Evolutionary conservation across 371 early-diverging fungal species (phyloP).

Genomic region (Lichtheimia hyalospora): DNA sequence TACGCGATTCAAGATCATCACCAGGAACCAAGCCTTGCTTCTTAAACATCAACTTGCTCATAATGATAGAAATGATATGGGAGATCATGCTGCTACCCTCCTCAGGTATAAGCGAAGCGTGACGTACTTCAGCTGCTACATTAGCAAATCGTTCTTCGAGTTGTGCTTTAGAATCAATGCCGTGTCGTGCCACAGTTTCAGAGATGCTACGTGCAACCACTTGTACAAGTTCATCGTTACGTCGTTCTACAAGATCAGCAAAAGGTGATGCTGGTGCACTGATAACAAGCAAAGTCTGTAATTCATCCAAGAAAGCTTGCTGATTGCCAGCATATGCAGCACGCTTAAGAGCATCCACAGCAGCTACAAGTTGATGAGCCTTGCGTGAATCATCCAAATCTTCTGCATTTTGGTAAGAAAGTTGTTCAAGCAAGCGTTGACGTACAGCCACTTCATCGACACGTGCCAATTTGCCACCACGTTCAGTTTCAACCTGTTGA

Average conservation of each 20-base stretch:
- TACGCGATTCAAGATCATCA: conserved; percentile 85
- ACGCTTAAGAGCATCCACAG: conserved; percentile 55
- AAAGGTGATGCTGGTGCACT: conserved; percentile 38
- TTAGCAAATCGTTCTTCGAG: conserved; percentile 73
- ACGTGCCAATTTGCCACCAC: conserved; percentile 86
- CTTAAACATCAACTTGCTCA: conserved; percentile 80
- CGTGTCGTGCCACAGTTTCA: conserved; percentile 58
- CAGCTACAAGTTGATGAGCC: conserved; percentile 55
- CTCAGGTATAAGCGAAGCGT: conserved; percentile 85
- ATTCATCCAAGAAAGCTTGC: conserved; percentile 70
- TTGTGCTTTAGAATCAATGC: conserved; percentile 73
- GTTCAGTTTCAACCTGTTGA: conserved; percentile 84
- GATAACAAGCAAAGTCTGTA: conserved; percentile 53
- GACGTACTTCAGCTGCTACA: conserved; percentile 73
- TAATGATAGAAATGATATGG: conserved; percentile 70
- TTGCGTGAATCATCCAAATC: conserved; percentile 54
- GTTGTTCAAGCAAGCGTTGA: conserved; percentile 70
- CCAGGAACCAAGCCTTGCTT: conserved; percentile 90
- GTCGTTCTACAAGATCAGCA: conserved; percentile 44
- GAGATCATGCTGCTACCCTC: conserved; percentile 80
- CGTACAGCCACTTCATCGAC: conserved; percentile 79
- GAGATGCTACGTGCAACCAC: conserved; percentile 67
- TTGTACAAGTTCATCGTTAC: conserved; percentile 67
- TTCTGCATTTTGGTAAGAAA: conserved; percentile 62
- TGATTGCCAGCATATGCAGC: conserved; percentile 40